Conservation (phyloP, 176 grass and related monocot genomes). For the Bromus sterilis region DNA sequence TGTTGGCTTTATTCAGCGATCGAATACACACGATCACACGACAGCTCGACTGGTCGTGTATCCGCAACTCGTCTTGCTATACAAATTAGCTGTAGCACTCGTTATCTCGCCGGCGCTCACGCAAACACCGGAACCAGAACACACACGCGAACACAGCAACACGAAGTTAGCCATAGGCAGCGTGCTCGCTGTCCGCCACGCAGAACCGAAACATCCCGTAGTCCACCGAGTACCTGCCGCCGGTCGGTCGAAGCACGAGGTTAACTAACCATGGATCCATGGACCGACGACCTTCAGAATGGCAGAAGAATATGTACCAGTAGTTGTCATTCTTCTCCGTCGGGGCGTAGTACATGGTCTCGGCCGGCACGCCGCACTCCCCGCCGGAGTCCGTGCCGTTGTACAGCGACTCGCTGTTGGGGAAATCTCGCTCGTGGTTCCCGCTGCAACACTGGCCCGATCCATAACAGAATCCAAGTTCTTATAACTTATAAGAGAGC, state of each 20-base stretch:
- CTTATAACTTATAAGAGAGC: background rate
- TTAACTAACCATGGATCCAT: background rate
- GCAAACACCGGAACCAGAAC: no score
- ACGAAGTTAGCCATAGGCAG: no score
- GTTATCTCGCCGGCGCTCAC: no score
- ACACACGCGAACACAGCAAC: no score
- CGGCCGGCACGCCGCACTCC: constrained; percentile 71
- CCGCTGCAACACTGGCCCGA: constrained; percentile 39
- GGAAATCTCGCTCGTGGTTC: constrained; percentile 87
- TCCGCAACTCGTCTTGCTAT: no score
- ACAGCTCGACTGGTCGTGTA: no score
- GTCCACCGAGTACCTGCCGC: constrained; percentile 72
- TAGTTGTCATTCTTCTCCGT: constrained; percentile 76
- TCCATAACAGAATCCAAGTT: background rate
- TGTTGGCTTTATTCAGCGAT: no score
- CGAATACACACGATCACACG: no score
- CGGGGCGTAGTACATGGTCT: constrained; percentile 82
- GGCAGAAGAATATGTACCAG: constrained; percentile 33
- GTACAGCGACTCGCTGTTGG: constrained; percentile 70
- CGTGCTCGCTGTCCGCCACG: constrained; percentile 78
- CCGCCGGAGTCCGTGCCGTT: constrained; percentile 65
- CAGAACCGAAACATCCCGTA: constrained; percentile 94
- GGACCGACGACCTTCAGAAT: background rate
- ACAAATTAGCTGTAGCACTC: no score
- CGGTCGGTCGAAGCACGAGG: no score